phyloP scores from a whole-genome alignment of 495 filamentous ascomycete species.

The Pseudevernia furfuracea region DNA sequence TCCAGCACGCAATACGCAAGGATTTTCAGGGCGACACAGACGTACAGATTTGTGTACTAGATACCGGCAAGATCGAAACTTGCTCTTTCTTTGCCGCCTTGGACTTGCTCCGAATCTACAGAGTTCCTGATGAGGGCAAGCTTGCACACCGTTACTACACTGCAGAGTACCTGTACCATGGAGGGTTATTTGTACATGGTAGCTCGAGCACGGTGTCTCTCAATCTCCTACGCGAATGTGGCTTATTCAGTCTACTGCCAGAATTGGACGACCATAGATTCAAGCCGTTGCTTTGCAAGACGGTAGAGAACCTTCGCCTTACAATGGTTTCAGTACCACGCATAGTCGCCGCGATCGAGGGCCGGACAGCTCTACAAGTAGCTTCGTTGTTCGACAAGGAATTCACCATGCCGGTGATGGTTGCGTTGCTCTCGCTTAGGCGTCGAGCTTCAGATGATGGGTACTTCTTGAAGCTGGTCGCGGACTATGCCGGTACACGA shows the following conservation, averaged over 20 bases:
- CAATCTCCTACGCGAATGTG: background rate
- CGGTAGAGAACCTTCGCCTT: background rate
- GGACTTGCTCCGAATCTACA: background rate
- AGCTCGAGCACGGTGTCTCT: background rate
- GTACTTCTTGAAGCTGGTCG: background rate
- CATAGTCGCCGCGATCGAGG: background rate
- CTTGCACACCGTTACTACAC: background rate
- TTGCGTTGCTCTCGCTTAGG: background rate
- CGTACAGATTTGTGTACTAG: slow-evolving; percentile 1
- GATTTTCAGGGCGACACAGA: background rate
- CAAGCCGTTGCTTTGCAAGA: background rate
- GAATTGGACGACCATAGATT: background rate
- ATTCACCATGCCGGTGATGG: background rate
- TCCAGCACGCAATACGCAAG: background rate
- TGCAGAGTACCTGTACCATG: slow-evolving; percentile 1
- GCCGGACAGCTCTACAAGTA: background rate
- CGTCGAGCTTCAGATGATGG: background rate
- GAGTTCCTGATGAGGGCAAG: background rate
- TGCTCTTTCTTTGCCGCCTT: background rate
- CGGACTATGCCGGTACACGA: background rate
- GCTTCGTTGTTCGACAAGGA: background rate
- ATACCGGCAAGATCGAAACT: background rate
- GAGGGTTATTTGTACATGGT: background rate
- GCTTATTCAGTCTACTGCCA: background rate
- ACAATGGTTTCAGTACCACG: background rate